Evolutionary conservation across 1,284 basidiomycete genomes (phyloP), one percentile per base, ranked within the genome.

Genomic region (Naganishia sp.): DNA sequence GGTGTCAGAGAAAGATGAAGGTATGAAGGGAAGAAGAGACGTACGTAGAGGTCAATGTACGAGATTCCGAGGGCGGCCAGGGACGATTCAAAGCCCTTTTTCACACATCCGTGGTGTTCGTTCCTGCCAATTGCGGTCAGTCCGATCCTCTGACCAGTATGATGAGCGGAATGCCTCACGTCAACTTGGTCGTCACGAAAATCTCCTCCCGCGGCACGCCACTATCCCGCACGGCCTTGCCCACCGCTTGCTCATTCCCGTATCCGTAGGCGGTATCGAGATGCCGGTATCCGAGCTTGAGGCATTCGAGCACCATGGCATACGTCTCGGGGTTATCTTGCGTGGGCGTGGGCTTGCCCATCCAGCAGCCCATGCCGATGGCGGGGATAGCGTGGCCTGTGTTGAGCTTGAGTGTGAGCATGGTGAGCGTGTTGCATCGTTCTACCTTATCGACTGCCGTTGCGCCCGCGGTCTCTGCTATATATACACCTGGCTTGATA

Each of bases 151-250:
- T 56, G 9, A n/a, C 13, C 21, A 23, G n/a, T 16, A 28, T 18
- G 16, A 15, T 7, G 16, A 1, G 5, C 6, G 21, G 11, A 74
- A 28, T 28, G 28, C 28, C 75, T 71, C 72, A 78, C 75, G 76
- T 75, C 63, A 79, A 73, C 61, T 79, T 82, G 13, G 80, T 81
- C 0, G 83, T 84, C 16, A 85, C 70, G 69, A 76, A 85, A n/a
- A 86, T 74, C 63, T 83, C 78, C 55, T 73, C 72, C 48, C 84
- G 75, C 1, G 81, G 78, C 21, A 84, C 71, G 9, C 79, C 80
- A 43, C 79, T 81, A 16, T 78, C 81, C 13, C 80, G 76, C 46
- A 85, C 79, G 2, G 83, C 84, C 49, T 73, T 71, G 0, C 84
- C 84, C 18, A 84, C 83, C 48, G 76, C 71, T 64, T 79, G 75